Conservation (phyloP, 2,329 filamentous ascomycete species). For the Fusarium sp. region DNA sequence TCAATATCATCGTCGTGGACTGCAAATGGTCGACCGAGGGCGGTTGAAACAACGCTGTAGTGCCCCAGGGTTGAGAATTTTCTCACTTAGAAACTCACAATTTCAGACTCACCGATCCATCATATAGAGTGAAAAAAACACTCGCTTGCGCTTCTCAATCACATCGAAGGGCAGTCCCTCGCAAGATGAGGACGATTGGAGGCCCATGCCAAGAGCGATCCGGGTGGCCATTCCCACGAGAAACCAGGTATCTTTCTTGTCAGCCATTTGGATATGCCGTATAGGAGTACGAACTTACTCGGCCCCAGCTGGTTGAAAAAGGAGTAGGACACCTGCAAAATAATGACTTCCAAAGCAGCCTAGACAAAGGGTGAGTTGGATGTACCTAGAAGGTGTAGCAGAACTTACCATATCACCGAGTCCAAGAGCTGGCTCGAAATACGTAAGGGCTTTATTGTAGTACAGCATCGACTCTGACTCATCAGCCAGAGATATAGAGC, state of each 20-base stretch:
- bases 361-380: conserved; percentile 23
- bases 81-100: neutral
- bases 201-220: conserved; percentile 57
- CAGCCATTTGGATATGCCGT: neutral
- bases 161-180: conserved; percentile 48
- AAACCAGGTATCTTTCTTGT: conserved; percentile 57
- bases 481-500: conserved; percentile 56
- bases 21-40: conserved; percentile 59
- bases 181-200: conserved; percentile 54
- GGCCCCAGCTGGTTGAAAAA: conserved; percentile 62
- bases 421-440: conserved; percentile 54
- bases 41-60: conserved; percentile 55
- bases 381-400: neutral
- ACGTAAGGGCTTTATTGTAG: conserved; percentile 58
- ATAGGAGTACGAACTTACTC: conserved; percentile 47
- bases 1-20: conserved; percentile 61
- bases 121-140: conserved; percentile 63
- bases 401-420: conserved; percentile 54
- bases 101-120: conserved; percentile 57
- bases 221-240: conserved; percentile 58
- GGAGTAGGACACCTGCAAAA: conserved; percentile 61
- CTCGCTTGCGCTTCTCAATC: conserved; percentile 54
- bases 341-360: conserved; percentile 58
- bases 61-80: neutral
- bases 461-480: conserved; percentile 57